phyloP scores from a whole-genome alignment of 495 filamentous ascomycete genomes.

The Pyronema omphalodes region DNA sequence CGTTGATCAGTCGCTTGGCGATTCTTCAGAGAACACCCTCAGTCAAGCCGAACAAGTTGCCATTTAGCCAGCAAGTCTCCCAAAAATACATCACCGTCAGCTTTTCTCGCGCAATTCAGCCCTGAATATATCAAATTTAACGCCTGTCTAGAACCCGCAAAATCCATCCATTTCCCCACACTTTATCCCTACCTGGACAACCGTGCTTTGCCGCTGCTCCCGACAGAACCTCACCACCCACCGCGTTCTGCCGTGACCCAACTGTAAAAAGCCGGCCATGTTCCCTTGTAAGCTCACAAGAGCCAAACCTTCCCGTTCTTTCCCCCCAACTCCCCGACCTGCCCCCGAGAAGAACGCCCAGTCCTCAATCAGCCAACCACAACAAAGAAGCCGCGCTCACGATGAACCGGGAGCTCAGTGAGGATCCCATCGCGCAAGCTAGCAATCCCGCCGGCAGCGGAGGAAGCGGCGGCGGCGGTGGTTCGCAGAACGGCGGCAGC shows the following conservation, averaged over 20 bases:
- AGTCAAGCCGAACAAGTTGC: no score
- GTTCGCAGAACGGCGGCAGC: not conserved
- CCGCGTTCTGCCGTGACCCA: not conserved
- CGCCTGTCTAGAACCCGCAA: no score
- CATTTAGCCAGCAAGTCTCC: no score
- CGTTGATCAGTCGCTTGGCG: no score
- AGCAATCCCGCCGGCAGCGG: not conserved
- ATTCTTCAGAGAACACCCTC: no score
- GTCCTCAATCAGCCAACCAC: no score
- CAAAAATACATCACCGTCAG: no score
- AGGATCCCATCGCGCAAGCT: not conserved
- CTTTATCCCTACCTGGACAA: not conserved
- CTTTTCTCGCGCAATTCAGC: no score
- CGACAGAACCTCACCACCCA: not conserved
- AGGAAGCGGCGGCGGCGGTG: no score
- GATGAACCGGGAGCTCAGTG: not conserved
- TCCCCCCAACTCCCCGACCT: not conserved
- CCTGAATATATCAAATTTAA: no score
- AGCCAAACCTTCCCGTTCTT: not conserved
- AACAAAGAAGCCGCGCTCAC: not conserved
- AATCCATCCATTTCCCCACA: not conserved
- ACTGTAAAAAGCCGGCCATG: not conserved
- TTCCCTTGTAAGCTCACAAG: not conserved
- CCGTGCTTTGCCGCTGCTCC: not conserved
- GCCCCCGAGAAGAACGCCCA: not conserved